Conservation (phyloP, 2,329 filamentous ascomycete genomes). For the Rhynchosporium agropyri region DNA sequence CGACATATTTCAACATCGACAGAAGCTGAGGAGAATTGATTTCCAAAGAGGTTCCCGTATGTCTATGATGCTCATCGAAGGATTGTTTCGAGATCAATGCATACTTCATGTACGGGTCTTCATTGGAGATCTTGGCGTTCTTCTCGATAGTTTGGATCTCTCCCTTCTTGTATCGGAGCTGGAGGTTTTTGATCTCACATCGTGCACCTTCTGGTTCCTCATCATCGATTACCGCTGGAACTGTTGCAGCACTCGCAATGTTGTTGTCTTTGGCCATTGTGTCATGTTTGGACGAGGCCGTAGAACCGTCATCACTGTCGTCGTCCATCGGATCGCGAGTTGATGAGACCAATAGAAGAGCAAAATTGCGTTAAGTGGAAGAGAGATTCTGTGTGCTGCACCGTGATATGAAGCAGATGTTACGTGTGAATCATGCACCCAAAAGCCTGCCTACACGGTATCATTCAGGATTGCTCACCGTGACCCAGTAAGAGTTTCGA, state of each 20-base stretch:
- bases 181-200: constrained; percentile 25
- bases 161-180: constrained; percentile 22
- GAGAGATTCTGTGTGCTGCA: not conserved
- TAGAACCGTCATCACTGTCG: not conserved
- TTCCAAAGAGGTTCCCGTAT: constrained; percentile 22
- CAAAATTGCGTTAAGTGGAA: not conserved
- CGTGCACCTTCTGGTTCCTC: constrained; percentile 13
- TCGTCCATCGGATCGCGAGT: constrained; percentile 5
- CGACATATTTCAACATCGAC: constrained; percentile 22
- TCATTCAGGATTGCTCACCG: no score
- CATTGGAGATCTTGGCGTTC: constrained; percentile 19
- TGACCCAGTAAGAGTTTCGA: no score
- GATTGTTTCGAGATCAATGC: constrained; percentile 23
- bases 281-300: not conserved
- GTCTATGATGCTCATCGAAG: constrained; percentile 24
- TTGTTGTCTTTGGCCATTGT: not conserved
- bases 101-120: constrained; percentile 25
- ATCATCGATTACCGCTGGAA: not conserved
- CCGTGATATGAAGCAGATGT: no score
- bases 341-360: not conserved
- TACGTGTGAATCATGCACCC: no score
- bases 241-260: no score
- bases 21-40: constrained; percentile 30
- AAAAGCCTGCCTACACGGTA: no score
- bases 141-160: constrained; percentile 23